Evolutionary conservation across 2,329 filamentous ascomycete species (phyloP).

Genomic region (Cercospora janseana): DNA sequence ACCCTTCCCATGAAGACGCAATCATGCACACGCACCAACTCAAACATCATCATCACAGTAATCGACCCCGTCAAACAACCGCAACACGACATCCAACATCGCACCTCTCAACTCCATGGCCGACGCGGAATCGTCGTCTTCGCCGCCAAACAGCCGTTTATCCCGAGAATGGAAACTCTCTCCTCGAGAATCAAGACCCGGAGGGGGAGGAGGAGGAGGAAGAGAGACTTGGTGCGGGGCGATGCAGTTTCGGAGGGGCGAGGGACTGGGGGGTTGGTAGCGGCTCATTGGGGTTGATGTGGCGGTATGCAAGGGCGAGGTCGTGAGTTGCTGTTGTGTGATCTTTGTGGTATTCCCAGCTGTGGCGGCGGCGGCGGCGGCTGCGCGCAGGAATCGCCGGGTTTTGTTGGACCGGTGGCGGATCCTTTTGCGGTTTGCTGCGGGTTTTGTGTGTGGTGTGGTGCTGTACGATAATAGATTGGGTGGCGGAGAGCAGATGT

Average conservation of each 20-base stretch:
- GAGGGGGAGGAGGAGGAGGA: background rate
- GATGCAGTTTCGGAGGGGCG: background rate
- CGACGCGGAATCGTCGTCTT: slow-evolving; percentile 40
- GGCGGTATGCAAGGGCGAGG: no score
- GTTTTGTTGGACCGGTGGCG: slow-evolving; percentile 9
- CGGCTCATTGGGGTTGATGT: background rate
- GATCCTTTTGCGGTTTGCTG: slow-evolving; percentile 8
- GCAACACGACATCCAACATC: slow-evolving; percentile 49
- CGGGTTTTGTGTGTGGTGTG: background rate
- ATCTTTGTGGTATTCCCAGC: background rate
- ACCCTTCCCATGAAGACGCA: no score
- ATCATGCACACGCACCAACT: background rate
- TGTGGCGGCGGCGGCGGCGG: background rate
- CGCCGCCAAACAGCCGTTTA: slow-evolving; percentile 45
- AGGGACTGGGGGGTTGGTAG: background rate
- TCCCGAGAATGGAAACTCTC: slow-evolving; percentile 17
- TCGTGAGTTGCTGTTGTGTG: slow-evolving; percentile 2
- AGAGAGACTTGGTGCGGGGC: background rate
- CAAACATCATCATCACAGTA: slow-evolving; percentile 39
- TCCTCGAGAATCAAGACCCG: background rate
- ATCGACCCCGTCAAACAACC: slow-evolving; percentile 47
- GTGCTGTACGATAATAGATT: background rate
- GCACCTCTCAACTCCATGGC: slow-evolving; percentile 41
- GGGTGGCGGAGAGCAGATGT: background rate
- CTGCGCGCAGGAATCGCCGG: background rate